Evolutionary conservation across 768 basidiomycete species (phyloP).

Genomic region (Russula olivacea): DNA sequence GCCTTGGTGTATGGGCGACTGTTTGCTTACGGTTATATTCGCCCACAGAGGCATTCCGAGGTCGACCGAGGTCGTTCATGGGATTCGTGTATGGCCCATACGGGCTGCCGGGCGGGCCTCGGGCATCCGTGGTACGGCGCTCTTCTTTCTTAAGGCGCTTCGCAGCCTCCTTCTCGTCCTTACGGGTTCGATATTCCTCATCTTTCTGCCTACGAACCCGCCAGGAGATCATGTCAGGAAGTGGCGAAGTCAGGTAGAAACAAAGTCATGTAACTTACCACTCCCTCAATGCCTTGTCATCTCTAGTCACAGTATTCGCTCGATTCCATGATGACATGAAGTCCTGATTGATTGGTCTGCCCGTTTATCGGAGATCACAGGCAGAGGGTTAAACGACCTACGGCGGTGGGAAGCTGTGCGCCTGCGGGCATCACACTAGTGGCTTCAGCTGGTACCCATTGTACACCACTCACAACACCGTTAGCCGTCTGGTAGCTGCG

Average conservation of each 20-base stretch:
- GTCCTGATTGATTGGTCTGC: conserved; percentile 37
- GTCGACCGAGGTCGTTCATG: conserved; percentile 23
- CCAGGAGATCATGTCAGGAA: conserved; percentile 3
- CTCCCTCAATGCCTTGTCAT: conserved; percentile 25
- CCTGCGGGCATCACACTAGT: conserved; percentile 54
- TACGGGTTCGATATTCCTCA: conserved; percentile 48
- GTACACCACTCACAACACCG: conserved; percentile 60
- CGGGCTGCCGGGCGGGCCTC: conserved; percentile 1
- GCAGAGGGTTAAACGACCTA: conserved; percentile 30
- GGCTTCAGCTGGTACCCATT: conserved; percentile 65
- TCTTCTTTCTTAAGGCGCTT: conserved; percentile 44
- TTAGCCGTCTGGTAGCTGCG: conserved; percentile 64
- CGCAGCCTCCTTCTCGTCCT: conserved; percentile 42
- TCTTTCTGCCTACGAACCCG: conserved; percentile 33
- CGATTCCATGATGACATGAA: conserved; percentile 55
- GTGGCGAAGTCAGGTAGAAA: neutral
- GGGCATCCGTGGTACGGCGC: conserved; percentile 44
- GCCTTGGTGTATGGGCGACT: conserved; percentile 11
- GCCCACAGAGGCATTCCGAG: conserved; percentile 1
- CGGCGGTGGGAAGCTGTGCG: conserved; percentile 53
- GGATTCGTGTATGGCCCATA: conserved; percentile 27
- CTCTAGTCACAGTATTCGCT: conserved; percentile 1
- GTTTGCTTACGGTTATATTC: conserved; percentile 24
- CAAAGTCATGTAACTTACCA: conserved; percentile 21
- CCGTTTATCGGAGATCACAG: conserved; percentile 6